Evolutionary conservation across 495 filamentous ascomycete genomes (phyloP).

Genomic region (Chaetomidium leptoderma): DNA sequence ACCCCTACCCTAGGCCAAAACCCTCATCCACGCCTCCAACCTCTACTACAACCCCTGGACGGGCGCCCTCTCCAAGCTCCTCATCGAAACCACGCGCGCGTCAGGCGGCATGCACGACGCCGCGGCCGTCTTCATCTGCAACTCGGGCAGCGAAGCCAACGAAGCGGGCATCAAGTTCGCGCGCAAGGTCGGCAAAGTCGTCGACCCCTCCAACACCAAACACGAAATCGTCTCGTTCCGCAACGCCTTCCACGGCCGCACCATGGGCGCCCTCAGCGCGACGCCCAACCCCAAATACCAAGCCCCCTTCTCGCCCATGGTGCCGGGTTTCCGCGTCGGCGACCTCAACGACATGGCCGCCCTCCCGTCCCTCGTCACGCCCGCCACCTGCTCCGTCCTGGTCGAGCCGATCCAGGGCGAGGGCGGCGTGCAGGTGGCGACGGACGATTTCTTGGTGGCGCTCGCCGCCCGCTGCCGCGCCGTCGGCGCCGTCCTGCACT

Average conservation of each 20-base stretch:
- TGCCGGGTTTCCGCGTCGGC: slow-evolving; percentile 87
- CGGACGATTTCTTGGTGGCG: slow-evolving; percentile 70
- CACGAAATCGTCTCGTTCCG: slow-evolving; percentile 83
- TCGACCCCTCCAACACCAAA: slow-evolving; percentile 68
- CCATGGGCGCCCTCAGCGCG: slow-evolving; percentile 86
- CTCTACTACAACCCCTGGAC: slow-evolving; percentile 96
- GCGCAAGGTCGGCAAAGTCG: slow-evolving; percentile 76
- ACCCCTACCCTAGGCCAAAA: slow-evolving; percentile 52
- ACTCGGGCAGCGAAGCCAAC: slow-evolving; percentile 92
- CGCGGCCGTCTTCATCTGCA: slow-evolving; percentile 84
- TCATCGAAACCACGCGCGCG: slow-evolving; percentile 70
- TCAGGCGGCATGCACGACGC: slow-evolving; percentile 78
- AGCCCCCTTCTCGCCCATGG: slow-evolving; percentile 87
- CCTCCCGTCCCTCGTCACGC: slow-evolving; percentile 67
- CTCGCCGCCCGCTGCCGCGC: slow-evolving; percentile 76
- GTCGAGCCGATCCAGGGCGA: slow-evolving; percentile 98
- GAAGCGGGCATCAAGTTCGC: slow-evolving; percentile 97
- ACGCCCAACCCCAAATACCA: slow-evolving; percentile 99
- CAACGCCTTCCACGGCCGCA: slow-evolving; percentile 91
- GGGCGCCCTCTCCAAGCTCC: slow-evolving; percentile 74
- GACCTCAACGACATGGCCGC: slow-evolving; percentile 74
- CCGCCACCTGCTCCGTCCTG: slow-evolving; percentile 89
- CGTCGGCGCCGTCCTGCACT: slow-evolving; percentile 84
- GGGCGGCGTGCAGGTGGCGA: slow-evolving; percentile 83
- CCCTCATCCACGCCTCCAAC: slow-evolving; percentile 85